Conservation (phyloP, 108 stramenopile genomes). For the Parietichytrium sp. region DNA sequence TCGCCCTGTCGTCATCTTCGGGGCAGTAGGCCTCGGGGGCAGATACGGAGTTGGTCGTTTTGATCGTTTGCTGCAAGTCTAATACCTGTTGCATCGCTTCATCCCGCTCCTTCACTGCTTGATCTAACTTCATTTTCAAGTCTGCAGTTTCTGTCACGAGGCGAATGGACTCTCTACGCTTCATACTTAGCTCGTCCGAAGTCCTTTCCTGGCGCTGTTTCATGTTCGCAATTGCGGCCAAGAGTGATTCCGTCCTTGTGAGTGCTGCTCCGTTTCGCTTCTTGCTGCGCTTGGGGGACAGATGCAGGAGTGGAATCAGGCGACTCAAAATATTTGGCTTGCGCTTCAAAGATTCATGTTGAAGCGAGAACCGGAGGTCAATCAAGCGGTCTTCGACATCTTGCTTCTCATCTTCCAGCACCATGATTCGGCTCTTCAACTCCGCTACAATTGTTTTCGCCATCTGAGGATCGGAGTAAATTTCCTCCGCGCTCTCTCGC, state of each 20-base stretch:
- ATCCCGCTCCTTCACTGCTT: background rate
- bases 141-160: background rate
- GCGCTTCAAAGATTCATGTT: background rate
- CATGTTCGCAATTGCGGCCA: background rate
- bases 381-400: slow-evolving; percentile 34
- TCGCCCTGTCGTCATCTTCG: background rate
- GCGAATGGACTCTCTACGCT: background rate
- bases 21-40: background rate
- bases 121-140: background rate
- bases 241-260: background rate
- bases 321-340: background rate
- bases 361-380: background rate
- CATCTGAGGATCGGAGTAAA: background rate
- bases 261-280: background rate
- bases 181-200: background rate
- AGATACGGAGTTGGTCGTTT: too few species aligned
- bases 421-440: background rate
- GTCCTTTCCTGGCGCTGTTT: slow-evolving; percentile 4
- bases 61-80: background rate
- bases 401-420: background rate
- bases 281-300: background rate
- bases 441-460: slow-evolving; percentile 13
- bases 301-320: background rate
- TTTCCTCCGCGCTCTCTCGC: background rate
- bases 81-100: background rate